Percentiles rank a stretch among this genome's conserved stretches.
phyloP scores from a whole-genome alignment of 1,284 basidiomycete species.

The Stygiomarasmius scandens region DNA sequence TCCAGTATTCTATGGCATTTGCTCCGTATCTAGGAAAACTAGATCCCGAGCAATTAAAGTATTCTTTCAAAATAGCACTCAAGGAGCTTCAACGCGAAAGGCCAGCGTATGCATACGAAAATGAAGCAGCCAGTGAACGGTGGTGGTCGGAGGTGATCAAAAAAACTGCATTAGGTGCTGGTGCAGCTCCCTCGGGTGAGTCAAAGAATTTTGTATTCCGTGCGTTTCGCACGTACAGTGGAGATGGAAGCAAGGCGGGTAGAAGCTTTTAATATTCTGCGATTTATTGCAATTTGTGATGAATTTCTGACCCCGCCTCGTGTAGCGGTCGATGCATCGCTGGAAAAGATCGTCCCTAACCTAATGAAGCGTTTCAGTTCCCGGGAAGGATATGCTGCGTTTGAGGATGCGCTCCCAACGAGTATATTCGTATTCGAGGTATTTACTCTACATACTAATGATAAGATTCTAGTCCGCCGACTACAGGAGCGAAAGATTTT shows the following conservation, averaged over 20 bases:
- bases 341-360: slow-evolving; percentile 53
- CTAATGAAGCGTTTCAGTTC: slow-evolving; percentile 71
- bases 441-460: background rate
- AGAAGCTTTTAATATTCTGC: too few relatives aligned
- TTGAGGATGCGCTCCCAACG: slow-evolving; percentile 62
- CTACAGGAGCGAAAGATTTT: slow-evolving; percentile 46
- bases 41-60: slow-evolving; percentile 50
- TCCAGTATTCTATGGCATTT: slow-evolving; percentile 71
- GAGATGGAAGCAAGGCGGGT: too few relatives aligned
- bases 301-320: background rate
- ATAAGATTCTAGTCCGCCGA: slow-evolving; percentile 43
- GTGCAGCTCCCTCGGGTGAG: slow-evolving; percentile 57
- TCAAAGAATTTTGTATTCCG: background rate
- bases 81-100: slow-evolving; percentile 59
- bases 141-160: slow-evolving; percentile 80
- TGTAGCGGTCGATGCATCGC: slow-evolving; percentile 53
- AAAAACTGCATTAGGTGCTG: slow-evolving; percentile 71
- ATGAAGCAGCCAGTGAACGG: slow-evolving; percentile 41
- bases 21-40: slow-evolving; percentile 63
- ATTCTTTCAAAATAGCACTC: slow-evolving; percentile 78
- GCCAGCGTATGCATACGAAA: slow-evolving; percentile 44
- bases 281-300: background rate
- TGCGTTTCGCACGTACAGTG: too few relatives aligned
- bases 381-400: slow-evolving; percentile 67
- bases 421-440: slow-evolving; percentile 26